Base-by-base conservation (phyloP, 768 basidiomycete genomes). In the Pulveroboletus ravenelii region DNA sequence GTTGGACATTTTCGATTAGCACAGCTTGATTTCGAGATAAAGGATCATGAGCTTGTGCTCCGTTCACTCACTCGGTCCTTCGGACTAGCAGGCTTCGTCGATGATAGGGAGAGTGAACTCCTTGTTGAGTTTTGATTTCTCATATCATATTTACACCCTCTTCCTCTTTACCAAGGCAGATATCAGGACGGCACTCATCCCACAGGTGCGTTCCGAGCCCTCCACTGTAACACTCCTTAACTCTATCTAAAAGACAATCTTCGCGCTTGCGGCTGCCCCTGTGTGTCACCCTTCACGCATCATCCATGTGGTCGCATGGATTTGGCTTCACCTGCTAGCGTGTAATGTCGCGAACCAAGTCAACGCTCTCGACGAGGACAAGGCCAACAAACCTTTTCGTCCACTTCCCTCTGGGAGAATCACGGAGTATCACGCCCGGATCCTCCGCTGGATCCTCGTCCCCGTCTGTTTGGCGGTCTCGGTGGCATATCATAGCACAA, bases 361-460 rank as follows among this genome's bases (percentile, higher is more conserved):
- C 15, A 58, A 66, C 36, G 59, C 62, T 38, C 61, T 63, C 8
- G 67, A 68, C 18, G 76, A 77, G 55, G 76, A 77, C 47, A 61
- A 50, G 23, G 48, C 60, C 39, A 76, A 77, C 46, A 73, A 74
- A 40, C 68, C 70, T 2, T 71, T 68, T 58, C 62, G 76, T 3
- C 76, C 76, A 1, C 56, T 77, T 17, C 73, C 75, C 3, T 62
- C 76, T 10, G 69, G 70, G 9, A 72, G 72, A 20, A 68, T 77
- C 23, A 62, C 68, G 2, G 50, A 70, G 10, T 25, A 27, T 12
- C 57, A 68, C 15, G 70, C 76, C 5, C 59, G 37, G n/a, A 39
- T 52, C 0, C 57, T 75, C n/a, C 72, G 71, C 23, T 70, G 71
- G 67, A n/a, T 60, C 2, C 61, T 70, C 8, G 51, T 72, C 3